phyloP scores from a whole-genome alignment of 2,329 filamentous ascomycete species.

The Fusarium sp. region DNA sequence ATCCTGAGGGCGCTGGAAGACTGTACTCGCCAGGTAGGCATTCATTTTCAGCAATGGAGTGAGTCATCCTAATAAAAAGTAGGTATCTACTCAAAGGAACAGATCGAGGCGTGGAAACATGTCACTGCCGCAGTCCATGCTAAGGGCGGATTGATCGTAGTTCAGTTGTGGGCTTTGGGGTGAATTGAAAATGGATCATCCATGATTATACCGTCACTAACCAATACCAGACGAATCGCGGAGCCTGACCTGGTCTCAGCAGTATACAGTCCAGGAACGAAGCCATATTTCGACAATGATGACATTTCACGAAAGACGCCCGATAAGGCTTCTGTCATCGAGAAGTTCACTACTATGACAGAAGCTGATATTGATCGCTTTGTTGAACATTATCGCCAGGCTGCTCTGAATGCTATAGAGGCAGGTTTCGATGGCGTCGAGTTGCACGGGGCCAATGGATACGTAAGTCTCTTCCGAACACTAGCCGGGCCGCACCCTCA shows the following conservation, averaged over 20 bases:
- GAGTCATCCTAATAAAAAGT: background rate
- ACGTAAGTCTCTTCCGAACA: conserved; percentile 52
- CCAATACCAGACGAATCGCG: conserved; percentile 16
- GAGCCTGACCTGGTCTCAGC: conserved; percentile 23
- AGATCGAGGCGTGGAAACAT: conserved; percentile 69
- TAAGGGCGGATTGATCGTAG: conserved; percentile 69
- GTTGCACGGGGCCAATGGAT: conserved; percentile 67
- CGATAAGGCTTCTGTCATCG: conserved; percentile 48
- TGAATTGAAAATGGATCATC: conserved; percentile 53
- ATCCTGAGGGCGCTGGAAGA: conserved; percentile 47
- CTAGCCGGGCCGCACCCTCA: rapidly evolving
- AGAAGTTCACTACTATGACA: conserved; percentile 58
- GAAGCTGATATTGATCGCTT: conserved; percentile 71
- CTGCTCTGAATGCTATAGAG: conserved; percentile 65
- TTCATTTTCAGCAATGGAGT: background rate
- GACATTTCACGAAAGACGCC: background rate
- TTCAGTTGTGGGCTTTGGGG: conserved; percentile 72
- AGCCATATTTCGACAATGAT: conserved; percentile 1
- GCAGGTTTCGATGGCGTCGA: conserved; percentile 71
- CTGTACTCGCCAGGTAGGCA: conserved; percentile 28
- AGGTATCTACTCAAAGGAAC: conserved; percentile 65
- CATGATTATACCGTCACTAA: background rate
- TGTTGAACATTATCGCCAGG: conserved; percentile 67
- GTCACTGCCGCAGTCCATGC: conserved; percentile 72
- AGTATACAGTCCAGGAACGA: conserved; percentile 26